Percentiles rank a stretch among this genome's conserved stretches.
Conservation (phyloP, 2,329 filamentous ascomycete genomes). For the Colletotrichum sidae region DNA sequence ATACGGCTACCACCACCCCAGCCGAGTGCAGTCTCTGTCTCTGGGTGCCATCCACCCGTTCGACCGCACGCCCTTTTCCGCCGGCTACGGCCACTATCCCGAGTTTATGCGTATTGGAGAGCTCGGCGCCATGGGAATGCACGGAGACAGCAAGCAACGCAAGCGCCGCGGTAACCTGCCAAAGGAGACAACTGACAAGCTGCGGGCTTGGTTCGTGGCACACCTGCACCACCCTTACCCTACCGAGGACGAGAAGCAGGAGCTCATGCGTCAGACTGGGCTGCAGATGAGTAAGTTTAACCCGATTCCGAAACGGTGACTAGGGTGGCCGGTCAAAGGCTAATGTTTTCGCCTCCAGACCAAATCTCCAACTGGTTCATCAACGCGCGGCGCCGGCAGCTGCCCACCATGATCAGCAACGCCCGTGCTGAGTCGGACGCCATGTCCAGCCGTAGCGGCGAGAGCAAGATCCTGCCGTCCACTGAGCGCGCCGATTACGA, state of each 20-base stretch:
- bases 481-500: conserved; percentile 55
- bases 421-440: conserved; percentile 64
- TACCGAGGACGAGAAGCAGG: conserved; percentile 81
- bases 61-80: conserved; percentile 58
- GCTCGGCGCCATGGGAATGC: conserved; percentile 49
- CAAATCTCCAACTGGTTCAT: conserved; percentile 87
- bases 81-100: conserved; percentile 54
- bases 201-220: conserved; percentile 83
- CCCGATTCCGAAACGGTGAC: conserved; percentile 15
- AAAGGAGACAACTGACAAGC: conserved; percentile 87
- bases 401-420: conserved; percentile 70
- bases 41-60: conserved; percentile 55
- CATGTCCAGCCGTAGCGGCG: conserved; percentile 47
- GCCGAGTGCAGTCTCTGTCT: conserved; percentile 59
- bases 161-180: conserved; percentile 86
- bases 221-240: conserved; percentile 87
- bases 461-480: conserved; percentile 52
- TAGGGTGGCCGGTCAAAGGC: conserved; percentile 35
- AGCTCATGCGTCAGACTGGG: conserved; percentile 80
- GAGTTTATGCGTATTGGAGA: conserved; percentile 58
- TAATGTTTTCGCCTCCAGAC: conserved; percentile 53
- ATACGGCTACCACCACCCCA: conserved; percentile 57
- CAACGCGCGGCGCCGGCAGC: conserved; percentile 76
- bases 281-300: conserved; percentile 79
- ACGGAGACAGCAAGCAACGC: conserved; percentile 62